Base-by-base conservation (phyloP, 108 stramenopile genomes). In the Cyclotella cryptica region DNA sequence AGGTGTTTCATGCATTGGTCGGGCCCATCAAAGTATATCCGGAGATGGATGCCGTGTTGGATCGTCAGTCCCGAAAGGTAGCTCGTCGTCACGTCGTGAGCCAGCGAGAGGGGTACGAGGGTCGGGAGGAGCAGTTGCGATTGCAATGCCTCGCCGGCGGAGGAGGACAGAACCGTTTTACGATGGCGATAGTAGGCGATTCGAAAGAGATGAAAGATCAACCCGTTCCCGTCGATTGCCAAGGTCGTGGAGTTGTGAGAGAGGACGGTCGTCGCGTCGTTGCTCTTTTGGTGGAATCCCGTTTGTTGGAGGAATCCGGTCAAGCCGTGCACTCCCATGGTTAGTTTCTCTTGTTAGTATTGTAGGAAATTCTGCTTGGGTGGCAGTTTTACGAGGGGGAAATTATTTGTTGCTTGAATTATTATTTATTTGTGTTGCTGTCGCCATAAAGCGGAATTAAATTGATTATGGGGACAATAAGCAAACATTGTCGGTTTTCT, bases 151-250 rank as follows among this genome's bases (percentile, higher is more conserved):
- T 44, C 51, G 19, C 49, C 52, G 21, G 27, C 18, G 22, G 60
- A 14, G n/a, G 47, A 49, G 53, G 84, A 72, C 66, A 81, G 14
- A 47, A 81, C 45, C 28, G 59, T 51, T 15, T 47, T 35, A 51
- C 54, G 58, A 63, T 90, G 80, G 5, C 85, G 72, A 15, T 57
- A 22, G 67, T 90, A 90, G 17, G 91, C 88, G 39, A 88, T 51
- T 22, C 68, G 46, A 54, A 78, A 66, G 35, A 92, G 76, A 62
- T 87, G 78, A 63, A 85, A 89, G 5, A 87, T 67, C 0, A 92
- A 63, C 13, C 91, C 91, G 57, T 88, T 80, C 10, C 89, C 91
- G 59, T 92, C 91, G 43, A 92, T 85, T 17, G 83, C 72, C 17
- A 92, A 58, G 7, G 68, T 86, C 12, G 87, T 58, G 17, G 60